A percentile compares a stretch with the other conserved stretches of the same genome.
These are phyloP conservation scores for Candida smagusa DNA, from an alignment of 1,139 yeast genomes.

Conservation along the genomic window DNA sequence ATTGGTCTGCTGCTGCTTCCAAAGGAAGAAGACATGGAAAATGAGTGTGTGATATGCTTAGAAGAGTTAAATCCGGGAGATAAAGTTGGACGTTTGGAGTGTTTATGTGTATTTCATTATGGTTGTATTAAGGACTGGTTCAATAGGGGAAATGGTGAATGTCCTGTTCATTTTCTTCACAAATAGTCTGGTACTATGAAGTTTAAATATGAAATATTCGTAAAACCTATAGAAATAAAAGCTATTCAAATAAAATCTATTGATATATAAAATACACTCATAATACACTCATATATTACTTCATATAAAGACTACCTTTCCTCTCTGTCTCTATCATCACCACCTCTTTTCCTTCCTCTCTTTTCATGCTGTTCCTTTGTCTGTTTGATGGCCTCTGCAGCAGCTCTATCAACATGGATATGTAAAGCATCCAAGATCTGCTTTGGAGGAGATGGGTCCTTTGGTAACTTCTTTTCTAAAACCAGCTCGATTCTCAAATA, in stretches of 20 bases:
- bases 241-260: background rate
- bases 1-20: slow-evolving; percentile 18
- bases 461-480: slow-evolving; percentile 74
- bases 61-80: slow-evolving; percentile 86
- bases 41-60: slow-evolving; percentile 90
- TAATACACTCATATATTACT: background rate
- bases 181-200: slow-evolving; percentile 10
- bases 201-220: too few species aligned
- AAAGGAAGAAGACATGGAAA: slow-evolving; percentile 34
- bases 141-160: slow-evolving; percentile 79
- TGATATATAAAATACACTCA: background rate
- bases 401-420: slow-evolving; percentile 87
- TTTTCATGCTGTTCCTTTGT: slow-evolving; percentile 68
- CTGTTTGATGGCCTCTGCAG: slow-evolving; percentile 84
- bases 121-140: slow-evolving; percentile 91
- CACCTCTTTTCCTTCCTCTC: slow-evolving; percentile 21
- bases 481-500: slow-evolving; percentile 87
- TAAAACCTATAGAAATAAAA: background rate
- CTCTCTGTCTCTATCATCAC: slow-evolving; percentile 21
- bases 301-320: slow-evolving; percentile 8
- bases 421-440: slow-evolving; percentile 76
- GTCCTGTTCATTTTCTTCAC: slow-evolving; percentile 70
- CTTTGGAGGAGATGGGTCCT: slow-evolving; percentile 71
- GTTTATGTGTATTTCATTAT: slow-evolving; percentile 91
- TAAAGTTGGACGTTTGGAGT: slow-evolving; percentile 87